phyloP scores from a whole-genome alignment of 1,139 yeast species.

The Debaryomyces fabryi region DNA sequence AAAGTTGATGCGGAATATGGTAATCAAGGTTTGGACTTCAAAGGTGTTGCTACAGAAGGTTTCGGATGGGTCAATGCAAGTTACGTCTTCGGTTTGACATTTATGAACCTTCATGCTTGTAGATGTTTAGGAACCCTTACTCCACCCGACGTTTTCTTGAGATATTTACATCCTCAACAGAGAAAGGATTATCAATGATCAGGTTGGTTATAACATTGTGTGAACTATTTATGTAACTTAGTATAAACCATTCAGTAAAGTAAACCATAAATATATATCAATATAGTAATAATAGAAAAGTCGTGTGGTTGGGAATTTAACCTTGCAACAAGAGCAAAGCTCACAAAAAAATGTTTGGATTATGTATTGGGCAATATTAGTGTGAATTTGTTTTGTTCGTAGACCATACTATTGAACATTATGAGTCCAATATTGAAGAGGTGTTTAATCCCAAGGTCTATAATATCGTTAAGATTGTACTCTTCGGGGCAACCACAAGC shows the following conservation, averaged over 20 bases:
- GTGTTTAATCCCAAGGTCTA: conserved; percentile 1
- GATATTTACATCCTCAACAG: conserved; percentile 50
- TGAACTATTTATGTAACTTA: background rate
- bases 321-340: conserved; percentile 8
- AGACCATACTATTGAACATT: background rate
- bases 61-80: conserved; percentile 97
- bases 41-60: conserved; percentile 95
- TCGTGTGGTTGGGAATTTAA: conserved; percentile 1
- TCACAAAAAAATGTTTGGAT: conserved; percentile 2
- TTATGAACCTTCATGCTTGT: conserved; percentile 66
- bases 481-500: background rate
- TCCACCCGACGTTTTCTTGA: conserved; percentile 72
- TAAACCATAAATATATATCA: background rate
- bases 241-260: background rate
- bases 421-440: conserved; percentile 9
- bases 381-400: background rate
- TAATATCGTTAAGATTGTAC: conserved; percentile 5
- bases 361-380: background rate
- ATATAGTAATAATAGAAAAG: conserved; percentile 1
- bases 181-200: conserved; percentile 29
- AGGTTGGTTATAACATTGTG: background rate
- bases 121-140: conserved; percentile 84
- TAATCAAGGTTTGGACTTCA: conserved; percentile 90
- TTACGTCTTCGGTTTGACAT: conserved; percentile 72
- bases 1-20: conserved; percentile 96